Evolutionary conservation across 192 early-diverging fungal genomes (phyloP).

Genomic region (Gigaspora rosea): DNA sequence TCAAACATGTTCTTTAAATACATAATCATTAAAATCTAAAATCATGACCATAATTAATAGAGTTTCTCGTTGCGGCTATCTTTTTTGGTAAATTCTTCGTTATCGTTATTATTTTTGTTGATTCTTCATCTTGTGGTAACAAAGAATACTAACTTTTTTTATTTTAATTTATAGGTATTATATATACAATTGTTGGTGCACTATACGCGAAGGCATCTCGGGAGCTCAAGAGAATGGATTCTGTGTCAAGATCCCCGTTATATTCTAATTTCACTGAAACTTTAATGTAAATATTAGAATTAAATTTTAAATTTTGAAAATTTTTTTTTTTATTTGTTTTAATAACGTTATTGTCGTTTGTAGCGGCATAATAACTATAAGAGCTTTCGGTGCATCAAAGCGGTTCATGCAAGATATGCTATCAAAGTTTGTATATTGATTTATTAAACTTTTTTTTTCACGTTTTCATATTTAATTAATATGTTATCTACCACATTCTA

Average conservation of each 20-base stretch:
- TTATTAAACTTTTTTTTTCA: background rate
- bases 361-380: constrained; percentile 72
- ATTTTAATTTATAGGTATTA: constrained; percentile 19
- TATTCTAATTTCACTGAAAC: constrained; percentile 73
- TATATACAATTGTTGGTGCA: constrained; percentile 68
- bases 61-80: background rate
- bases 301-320: no score
- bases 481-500: no score
- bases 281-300: constrained; percentile 40
- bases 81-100: background rate
- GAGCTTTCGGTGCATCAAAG: constrained; percentile 66
- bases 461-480: constrained; percentile 36
- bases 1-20: constrained; percentile 29
- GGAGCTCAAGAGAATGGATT: constrained; percentile 76
- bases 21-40: no score
- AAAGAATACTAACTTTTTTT: background rate
- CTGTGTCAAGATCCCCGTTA: constrained; percentile 71
- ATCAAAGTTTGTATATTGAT: constrained; percentile 27
- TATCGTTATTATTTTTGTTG: background rate
- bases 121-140: background rate
- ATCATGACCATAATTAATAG: background rate
- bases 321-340: background rate
- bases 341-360: background rate
- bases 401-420: constrained; percentile 51
- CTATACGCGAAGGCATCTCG: constrained; percentile 79